Percentiles rank a stretch among this genome's conserved stretches.
phyloP scores from a whole-genome alignment of 1,139 yeast species.

The Lodderomyces beijingensis region DNA sequence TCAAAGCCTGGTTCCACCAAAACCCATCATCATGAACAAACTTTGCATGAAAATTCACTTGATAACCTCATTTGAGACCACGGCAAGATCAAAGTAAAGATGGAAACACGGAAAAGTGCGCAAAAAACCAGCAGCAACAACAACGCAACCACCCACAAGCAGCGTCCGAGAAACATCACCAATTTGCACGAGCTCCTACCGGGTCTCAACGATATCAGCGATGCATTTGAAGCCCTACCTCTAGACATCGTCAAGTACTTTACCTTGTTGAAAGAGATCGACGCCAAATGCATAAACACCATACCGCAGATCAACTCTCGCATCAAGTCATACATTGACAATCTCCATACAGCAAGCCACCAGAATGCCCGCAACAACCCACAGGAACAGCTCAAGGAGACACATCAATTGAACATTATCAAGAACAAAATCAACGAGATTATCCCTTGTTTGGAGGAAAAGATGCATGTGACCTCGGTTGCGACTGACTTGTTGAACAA shows the following conservation, averaged over 20 bases:
- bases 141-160: conserved; percentile 1
- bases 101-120: too few species aligned
- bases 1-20: too few species aligned
- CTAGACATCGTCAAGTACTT: conserved; percentile 77
- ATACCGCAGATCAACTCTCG: conserved; percentile 62
- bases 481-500: conserved; percentile 76
- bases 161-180: conserved; percentile 18
- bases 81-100: too few species aligned
- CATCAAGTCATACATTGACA: conserved; percentile 52
- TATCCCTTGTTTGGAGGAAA: conserved; percentile 92
- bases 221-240: conserved; percentile 90
- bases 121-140: too few species aligned
- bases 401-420: conserved; percentile 28
- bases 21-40: too few species aligned
- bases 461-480: conserved; percentile 93
- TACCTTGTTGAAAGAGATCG: conserved; percentile 86
- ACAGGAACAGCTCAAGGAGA: conserved; percentile 8
- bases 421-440: conserved; percentile 57
- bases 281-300: conserved; percentile 82
- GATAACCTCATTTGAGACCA: too few species aligned
- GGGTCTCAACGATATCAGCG: conserved; percentile 87
- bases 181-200: conserved; percentile 56
- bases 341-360: conserved; percentile 27
- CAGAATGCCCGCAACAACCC: not conserved
- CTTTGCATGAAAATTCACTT: too few species aligned